Base-by-base conservation (phyloP, 2,329 filamentous ascomycete species). In the Penicillium sp. region DNA sequence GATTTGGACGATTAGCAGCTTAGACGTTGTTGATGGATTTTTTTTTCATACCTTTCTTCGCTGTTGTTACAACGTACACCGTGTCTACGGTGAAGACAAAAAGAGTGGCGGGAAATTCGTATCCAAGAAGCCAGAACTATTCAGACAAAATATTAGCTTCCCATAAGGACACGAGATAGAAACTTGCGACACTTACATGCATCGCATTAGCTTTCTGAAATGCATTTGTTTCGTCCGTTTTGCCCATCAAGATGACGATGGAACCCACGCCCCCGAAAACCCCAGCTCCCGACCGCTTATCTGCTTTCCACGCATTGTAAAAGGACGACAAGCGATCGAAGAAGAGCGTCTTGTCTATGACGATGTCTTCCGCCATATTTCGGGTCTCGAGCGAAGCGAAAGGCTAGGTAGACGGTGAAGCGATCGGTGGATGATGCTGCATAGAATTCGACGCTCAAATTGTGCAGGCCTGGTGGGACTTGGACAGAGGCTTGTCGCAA, bases 191-290 rank as follows among this genome's bases (percentile, higher is more conserved):
- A 55, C 79, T 71, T 81, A 96, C 91, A 79, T 97, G 94, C 75
- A 97, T 88, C 21, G 94, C 91, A 74, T 96, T 96, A 69, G 92
- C 96, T 81, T 99, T 99, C 76, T 93, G 86, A 67, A 96, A 96
- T 66, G 88, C 87, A 61, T 87, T 88, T 43, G 84, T 83, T 68
- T 97, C 92, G 68, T 94, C 91, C 62, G 91, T 91, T 80, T 97
- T 99, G 74, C 94, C 94, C 83, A 97, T 94, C 71, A 95, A 82
- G 59, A 97, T 83, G 66, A 94, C 79, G 67, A 99, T 90, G 59
- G 93, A 96, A 62, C 87, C 86, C 63, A 85, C 92, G 69, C 92
- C 93, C 65, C 84, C 86, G 74, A 97, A 99, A 62, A 93, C 77
- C 68, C 85, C 81, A 78, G 96, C 90, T 71, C 89, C 89, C 61